These are phyloP conservation scores for Penicillium riverlandense DNA, from an alignment of 495 filamentous ascomycete genomes.

Conservation along the genomic window DNA sequence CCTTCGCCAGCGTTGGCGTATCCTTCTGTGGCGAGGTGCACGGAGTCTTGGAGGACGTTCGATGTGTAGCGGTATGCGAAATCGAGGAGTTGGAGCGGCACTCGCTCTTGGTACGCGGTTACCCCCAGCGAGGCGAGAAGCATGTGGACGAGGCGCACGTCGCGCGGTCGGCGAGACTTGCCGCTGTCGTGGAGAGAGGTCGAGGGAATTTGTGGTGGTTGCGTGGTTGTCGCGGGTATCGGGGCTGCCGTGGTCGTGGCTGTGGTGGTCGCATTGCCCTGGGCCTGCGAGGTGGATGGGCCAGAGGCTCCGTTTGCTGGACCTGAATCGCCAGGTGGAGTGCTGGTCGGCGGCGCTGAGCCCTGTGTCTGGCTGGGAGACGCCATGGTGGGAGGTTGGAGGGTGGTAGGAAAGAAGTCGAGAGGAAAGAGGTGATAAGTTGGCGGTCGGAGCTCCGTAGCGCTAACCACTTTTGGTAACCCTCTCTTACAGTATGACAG, in stretches of 20 bases:
- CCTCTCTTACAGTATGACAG: too few species aligned
- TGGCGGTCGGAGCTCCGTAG: too few species aligned
- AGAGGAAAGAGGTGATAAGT: too few species aligned
- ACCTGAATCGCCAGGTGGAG: slow-evolving; percentile 35
- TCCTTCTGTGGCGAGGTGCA: slow-evolving; percentile 47
- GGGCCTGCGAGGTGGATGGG: slow-evolving; percentile 15
- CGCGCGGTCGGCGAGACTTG: slow-evolving; percentile 70
- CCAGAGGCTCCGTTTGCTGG: slow-evolving; percentile 13
- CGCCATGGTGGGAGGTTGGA: slow-evolving; percentile 22
- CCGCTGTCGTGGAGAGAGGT: slow-evolving; percentile 56
- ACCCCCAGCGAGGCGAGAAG: slow-evolving; percentile 84
- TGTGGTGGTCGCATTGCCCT: slow-evolving; percentile 5
- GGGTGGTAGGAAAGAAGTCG: not conserved
- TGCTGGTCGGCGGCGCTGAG: slow-evolving; percentile 35
- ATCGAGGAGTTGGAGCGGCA: slow-evolving; percentile 89
- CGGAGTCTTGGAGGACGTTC: slow-evolving; percentile 40
- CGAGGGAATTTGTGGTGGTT: slow-evolving; percentile 35
- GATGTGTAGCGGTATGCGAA: slow-evolving; percentile 84
- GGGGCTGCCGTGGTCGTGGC: slow-evolving; percentile 3
- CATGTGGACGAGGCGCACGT: slow-evolving; percentile 86
- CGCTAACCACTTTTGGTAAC: too few species aligned
- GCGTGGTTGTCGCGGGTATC: slow-evolving; percentile 19
- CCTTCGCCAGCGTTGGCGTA: slow-evolving; percentile 34
- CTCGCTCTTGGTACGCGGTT: slow-evolving; percentile 84
- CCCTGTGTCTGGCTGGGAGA: slow-evolving; percentile 33